Conservation (phyloP, 1,139 yeast species). For the Magnusiomyces suaveolens region DNA sequence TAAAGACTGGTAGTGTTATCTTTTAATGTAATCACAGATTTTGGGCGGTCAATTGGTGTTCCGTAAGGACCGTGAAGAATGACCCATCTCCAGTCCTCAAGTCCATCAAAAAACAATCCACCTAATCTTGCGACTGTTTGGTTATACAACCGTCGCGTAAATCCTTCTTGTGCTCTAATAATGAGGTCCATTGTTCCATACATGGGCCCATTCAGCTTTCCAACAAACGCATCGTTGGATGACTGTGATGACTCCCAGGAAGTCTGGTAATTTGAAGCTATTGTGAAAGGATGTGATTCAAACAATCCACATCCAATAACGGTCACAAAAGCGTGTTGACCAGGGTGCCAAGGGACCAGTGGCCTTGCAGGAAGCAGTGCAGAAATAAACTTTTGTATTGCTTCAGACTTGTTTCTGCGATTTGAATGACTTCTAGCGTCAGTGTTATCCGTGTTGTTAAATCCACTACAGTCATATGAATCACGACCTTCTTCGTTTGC, state of each 20-base stretch:
- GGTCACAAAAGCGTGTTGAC: conserved; percentile 25
- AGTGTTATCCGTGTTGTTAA: background rate
- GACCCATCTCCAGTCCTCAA: conserved; percentile 16
- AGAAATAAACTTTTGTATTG: background rate
- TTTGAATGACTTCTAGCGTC: background rate
- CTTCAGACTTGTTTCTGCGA: background rate
- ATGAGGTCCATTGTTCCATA: conserved; percentile 19
- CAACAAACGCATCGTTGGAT: too few relatives aligned
- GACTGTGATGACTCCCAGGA: background rate
- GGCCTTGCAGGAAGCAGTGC: conserved; percentile 9
- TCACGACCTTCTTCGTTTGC: background rate
- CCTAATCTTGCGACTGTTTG: conserved; percentile 4
- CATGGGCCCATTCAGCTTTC: too few relatives aligned
- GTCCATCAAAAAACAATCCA: background rate
- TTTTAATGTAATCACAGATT: background rate
- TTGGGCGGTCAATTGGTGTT: conserved; percentile 10
- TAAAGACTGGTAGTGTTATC: background rate
- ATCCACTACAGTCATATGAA: too few relatives aligned
- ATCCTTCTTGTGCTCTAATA: conserved; percentile 24
- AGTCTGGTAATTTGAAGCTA: conserved; percentile 21
- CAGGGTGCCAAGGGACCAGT: conserved; percentile 21
- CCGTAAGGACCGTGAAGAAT: conserved; percentile 28
- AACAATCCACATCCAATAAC: conserved; percentile 20
- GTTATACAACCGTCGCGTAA: conserved; percentile 19
- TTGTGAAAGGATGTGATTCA: conserved; percentile 23